These are phyloP conservation scores for Exophiala mesophila DNA, from an alignment of 2,329 filamentous ascomycete genomes.

Conservation along the genomic window DNA sequence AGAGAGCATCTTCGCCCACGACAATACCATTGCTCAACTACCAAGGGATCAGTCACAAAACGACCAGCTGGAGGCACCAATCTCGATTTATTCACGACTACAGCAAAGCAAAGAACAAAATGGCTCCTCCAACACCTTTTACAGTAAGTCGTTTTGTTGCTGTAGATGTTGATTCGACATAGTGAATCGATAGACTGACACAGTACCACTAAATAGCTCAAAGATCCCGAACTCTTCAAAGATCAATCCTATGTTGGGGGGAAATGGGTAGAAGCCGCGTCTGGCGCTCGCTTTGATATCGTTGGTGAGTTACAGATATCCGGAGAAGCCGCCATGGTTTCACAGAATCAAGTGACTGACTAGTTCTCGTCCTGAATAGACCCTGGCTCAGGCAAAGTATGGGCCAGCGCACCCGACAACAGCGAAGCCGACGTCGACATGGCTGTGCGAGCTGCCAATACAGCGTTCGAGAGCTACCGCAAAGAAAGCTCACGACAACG, in stretches of 20 bases:
- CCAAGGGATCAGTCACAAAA: too few species aligned
- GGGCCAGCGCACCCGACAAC: constrained; percentile 47
- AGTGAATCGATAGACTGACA: too few species aligned
- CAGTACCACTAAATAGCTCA: too few species aligned
- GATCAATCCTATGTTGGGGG: constrained; percentile 36
- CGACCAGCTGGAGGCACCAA: too few species aligned
- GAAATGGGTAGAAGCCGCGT: constrained; percentile 39
- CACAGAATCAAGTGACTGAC: constrained; percentile 8
- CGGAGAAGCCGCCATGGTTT: constrained; percentile 35
- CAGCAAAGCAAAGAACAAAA: too few species aligned
- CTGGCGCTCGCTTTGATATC: constrained; percentile 7
- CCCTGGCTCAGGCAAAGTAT: constrained; percentile 46
- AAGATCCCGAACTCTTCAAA: neutral
- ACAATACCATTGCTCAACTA: too few species aligned
- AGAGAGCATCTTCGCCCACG: too few species aligned
- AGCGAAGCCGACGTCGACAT: constrained; percentile 53
- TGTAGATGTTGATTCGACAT: too few species aligned
- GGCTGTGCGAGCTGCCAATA: constrained; percentile 54
- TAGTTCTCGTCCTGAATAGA: constrained; percentile 38
- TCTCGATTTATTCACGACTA: too few species aligned
- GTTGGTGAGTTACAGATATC: neutral
- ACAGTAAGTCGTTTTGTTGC: too few species aligned
- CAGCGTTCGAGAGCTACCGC: constrained; percentile 55
- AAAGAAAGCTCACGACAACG: constrained; percentile 56
- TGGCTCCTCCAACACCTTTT: too few species aligned